phyloP scores from a whole-genome alignment of 2,329 filamentous ascomycete species.

The Lizonia empirigonia region DNA sequence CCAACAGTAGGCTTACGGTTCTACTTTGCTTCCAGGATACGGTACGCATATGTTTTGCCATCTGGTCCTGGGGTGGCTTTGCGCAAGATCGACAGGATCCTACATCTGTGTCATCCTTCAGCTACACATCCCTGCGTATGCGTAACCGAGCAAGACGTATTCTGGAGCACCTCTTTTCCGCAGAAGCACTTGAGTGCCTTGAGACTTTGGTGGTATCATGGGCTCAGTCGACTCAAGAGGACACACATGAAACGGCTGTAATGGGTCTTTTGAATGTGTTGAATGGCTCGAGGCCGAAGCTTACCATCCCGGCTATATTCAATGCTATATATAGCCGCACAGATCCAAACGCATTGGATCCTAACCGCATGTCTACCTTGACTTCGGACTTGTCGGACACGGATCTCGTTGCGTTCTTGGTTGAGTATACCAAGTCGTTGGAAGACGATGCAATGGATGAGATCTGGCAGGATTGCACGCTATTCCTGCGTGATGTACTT shows the following conservation, averaged over 20 bases:
- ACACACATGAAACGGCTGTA: constrained; percentile 66
- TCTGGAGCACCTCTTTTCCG: constrained; percentile 89
- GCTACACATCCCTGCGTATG: constrained; percentile 88
- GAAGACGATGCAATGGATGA: constrained; percentile 98
- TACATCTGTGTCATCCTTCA: constrained; percentile 78
- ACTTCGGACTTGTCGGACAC: constrained; percentile 83
- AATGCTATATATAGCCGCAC: constrained; percentile 95
- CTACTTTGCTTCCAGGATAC: constrained; percentile 96
- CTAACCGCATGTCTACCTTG: constrained; percentile 81
- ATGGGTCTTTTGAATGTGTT: constrained; percentile 89
- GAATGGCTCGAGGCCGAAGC: constrained; percentile 86
- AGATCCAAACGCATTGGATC: constrained; percentile 79
- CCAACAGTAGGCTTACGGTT: constrained; percentile 91
- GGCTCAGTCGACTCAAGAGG: constrained; percentile 60
- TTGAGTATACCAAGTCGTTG: constrained; percentile 85
- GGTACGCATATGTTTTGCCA: constrained; percentile 86
- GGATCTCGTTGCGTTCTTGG: constrained; percentile 85
- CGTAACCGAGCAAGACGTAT: constrained; percentile 86
- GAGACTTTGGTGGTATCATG: constrained; percentile 90
- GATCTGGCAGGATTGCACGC: constrained; percentile 94
- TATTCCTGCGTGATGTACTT: constrained; percentile 86
- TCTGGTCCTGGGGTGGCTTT: constrained; percentile 90
- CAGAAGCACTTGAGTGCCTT: constrained; percentile 89
- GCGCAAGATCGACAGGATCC: constrained; percentile 67
- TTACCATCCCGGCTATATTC: constrained; percentile 91